Conservation (phyloP, 2,329 filamentous ascomycete species). For the Verticillium dahliae region DNA sequence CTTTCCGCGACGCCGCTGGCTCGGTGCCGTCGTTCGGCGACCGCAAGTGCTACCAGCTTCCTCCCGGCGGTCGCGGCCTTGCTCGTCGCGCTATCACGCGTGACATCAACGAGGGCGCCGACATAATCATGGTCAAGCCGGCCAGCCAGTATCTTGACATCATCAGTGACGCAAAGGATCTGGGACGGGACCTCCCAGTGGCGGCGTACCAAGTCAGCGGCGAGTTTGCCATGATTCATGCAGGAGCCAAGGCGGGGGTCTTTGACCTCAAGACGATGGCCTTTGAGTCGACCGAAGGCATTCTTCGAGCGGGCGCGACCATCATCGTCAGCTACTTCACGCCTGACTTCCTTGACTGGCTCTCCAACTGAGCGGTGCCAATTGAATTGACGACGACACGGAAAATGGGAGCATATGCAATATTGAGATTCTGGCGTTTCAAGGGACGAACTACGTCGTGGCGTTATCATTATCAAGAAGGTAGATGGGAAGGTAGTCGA, state of each 20-base stretch:
- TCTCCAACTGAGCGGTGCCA: slow-evolving; percentile 37
- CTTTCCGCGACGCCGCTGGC: slow-evolving; percentile 93
- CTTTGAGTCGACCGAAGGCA: slow-evolving; percentile 89
- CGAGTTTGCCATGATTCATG: slow-evolving; percentile 97
- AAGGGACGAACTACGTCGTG: not conserved
- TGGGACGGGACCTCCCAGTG: slow-evolving; percentile 84
- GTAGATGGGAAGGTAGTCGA: not conserved
- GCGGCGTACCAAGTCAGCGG: slow-evolving; percentile 96
- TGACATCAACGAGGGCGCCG: slow-evolving; percentile 89
- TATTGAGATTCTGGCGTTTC: not conserved
- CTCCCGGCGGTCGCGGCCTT: slow-evolving; percentile 83
- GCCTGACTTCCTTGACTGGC: slow-evolving; percentile 68
- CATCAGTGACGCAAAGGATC: slow-evolving; percentile 92
- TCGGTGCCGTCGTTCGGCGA: slow-evolving; percentile 90
- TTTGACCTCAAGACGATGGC: slow-evolving; percentile 94
- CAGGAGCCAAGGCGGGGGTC: slow-evolving; percentile 84
- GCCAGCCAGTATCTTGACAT: slow-evolving; percentile 95
- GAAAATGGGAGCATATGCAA: not conserved
- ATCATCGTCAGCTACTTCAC: slow-evolving; percentile 95
- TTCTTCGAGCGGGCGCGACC: slow-evolving; percentile 83
- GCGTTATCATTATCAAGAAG: not conserved
- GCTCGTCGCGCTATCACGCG: slow-evolving; percentile 83
- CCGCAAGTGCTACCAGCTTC: slow-evolving; percentile 93
- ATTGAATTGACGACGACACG: not conserved
- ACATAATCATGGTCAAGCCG: slow-evolving; percentile 99